Evolutionary conservation across 2,329 filamentous ascomycete species (phyloP).

Genomic region (Sarocladiaceae sp.): DNA sequence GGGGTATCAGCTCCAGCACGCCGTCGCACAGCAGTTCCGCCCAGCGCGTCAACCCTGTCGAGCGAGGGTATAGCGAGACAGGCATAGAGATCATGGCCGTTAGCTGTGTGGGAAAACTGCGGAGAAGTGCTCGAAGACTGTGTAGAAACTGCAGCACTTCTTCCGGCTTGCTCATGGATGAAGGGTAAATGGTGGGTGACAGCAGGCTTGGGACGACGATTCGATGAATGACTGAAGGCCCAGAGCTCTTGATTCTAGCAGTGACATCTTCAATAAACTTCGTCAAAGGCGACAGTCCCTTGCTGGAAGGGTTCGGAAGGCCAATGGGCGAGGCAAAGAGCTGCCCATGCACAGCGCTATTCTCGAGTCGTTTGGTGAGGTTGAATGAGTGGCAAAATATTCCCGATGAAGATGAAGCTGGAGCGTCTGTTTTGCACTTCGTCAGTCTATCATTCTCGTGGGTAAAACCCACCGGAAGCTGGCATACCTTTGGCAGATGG

Average conservation of each 20-base stretch:
- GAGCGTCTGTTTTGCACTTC: neutral
- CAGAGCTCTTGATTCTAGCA: conserved; percentile 48
- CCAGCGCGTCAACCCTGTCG: conserved; percentile 72
- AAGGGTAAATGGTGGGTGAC: conserved; percentile 77
- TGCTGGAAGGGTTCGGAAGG: conserved; percentile 19
- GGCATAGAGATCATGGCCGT: conserved; percentile 74
- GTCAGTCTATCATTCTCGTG: neutral
- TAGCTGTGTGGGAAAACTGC: conserved; percentile 56
- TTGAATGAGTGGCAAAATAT: conserved; percentile 70
- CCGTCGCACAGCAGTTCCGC: conserved; percentile 80
- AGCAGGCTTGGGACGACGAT: conserved; percentile 80
- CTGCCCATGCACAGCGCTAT: conserved; percentile 41
- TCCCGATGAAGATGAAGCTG: neutral
- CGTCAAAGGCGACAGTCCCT: conserved; percentile 39
- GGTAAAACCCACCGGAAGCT: neutral
- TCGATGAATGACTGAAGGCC: conserved; percentile 63
- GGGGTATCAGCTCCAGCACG: conserved; percentile 74
- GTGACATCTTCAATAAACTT: conserved; percentile 55
- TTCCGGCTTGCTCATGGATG: conserved; percentile 61
- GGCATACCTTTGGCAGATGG: conserved; percentile 53
- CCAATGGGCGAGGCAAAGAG: conserved; percentile 45
- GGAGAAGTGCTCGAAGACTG: conserved; percentile 66
- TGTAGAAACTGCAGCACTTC: conserved; percentile 78
- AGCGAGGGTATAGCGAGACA: conserved; percentile 70
- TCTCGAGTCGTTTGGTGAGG: conserved; percentile 56